phyloP scores from a whole-genome alignment of 352 stramenopile species.

The Phytophthora chlamydospora region DNA sequence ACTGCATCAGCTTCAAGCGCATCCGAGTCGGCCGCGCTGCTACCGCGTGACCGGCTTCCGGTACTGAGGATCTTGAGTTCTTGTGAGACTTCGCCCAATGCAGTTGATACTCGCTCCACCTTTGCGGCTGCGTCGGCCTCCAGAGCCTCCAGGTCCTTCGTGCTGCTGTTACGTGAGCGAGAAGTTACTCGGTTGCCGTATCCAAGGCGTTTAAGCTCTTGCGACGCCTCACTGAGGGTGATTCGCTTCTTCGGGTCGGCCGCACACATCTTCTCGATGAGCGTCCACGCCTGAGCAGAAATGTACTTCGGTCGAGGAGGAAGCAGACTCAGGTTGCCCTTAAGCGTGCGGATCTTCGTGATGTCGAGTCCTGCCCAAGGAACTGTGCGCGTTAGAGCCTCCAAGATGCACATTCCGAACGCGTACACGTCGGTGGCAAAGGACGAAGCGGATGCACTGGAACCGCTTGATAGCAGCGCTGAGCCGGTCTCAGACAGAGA shows the following conservation, averaged over 20 bases:
- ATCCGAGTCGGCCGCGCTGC: conserved; percentile 16
- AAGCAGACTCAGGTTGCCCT: conserved; percentile 54
- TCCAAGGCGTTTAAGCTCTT: conserved; percentile 54
- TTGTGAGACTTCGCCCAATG: conserved; percentile 46
- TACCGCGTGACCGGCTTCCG: conserved; percentile 20
- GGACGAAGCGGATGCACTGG: conserved; percentile 33
- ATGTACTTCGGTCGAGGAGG: conserved; percentile 56
- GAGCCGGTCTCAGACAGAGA: conserved; percentile 26
- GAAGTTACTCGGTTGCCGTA: conserved; percentile 39
- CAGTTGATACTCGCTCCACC: conserved; percentile 23
- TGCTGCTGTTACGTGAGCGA: conserved; percentile 29
- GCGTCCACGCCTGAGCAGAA: conserved; percentile 48
- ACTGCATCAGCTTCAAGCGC: conserved; percentile 19
- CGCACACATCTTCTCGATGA: conserved; percentile 73
- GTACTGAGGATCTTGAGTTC: conserved; percentile 46
- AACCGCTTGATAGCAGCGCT: conserved; percentile 14
- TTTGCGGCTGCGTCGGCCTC: conserved; percentile 21
- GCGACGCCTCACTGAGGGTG: conserved; percentile 50
- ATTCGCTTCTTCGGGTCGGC: conserved; percentile 53
- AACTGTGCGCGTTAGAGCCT: conserved; percentile 55
- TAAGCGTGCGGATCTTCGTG: conserved; percentile 56
- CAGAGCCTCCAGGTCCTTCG: conserved; percentile 21
- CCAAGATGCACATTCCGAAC: conserved; percentile 83
- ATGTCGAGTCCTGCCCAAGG: conserved; percentile 60
- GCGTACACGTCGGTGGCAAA: conserved; percentile 71